Evolutionary conservation across 2,329 filamentous ascomycete genomes (phyloP).

Genomic region (Graphilbum sp.): DNA sequence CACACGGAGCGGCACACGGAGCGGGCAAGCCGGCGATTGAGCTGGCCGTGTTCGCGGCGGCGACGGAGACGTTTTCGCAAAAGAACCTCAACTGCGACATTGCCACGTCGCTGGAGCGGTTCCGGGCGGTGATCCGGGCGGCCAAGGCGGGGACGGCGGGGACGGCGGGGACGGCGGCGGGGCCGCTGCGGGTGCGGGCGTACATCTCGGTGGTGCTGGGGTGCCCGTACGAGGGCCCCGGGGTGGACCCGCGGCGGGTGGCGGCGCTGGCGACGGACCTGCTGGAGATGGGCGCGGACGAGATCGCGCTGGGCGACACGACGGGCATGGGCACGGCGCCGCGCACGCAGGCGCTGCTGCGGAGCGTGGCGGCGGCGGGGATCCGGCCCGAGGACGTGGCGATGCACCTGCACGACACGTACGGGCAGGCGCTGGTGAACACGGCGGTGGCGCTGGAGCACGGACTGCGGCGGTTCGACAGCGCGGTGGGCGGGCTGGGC

Average conservation of each 20-base stretch:
- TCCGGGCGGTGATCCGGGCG: conserved; percentile 51
- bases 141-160: conserved; percentile 44
- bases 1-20: too few relatives aligned
- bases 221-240: conserved; percentile 57
- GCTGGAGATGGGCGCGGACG: conserved; percentile 75
- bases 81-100: conserved; percentile 74
- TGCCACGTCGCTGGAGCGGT: conserved; percentile 53
- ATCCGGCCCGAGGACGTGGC: conserved; percentile 83
- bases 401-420: conserved; percentile 79
- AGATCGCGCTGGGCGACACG: conserved; percentile 81
- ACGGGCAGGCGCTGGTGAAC: conserved; percentile 86
- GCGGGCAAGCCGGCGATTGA: conserved; percentile 24
- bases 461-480: conserved; percentile 41
- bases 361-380: conserved; percentile 47
- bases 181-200: conserved; percentile 52
- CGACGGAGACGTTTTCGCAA: conserved; percentile 64
- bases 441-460: conserved; percentile 66
- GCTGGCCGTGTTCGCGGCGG: conserved; percentile 48
- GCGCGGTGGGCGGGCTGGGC: conserved; percentile 42
- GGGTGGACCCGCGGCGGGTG: conserved; percentile 46
- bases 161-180: too few relatives aligned
- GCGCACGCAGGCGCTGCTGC: conserved; percentile 46
- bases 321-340: conserved; percentile 80
- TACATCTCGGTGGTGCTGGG: conserved; percentile 70
- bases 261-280: conserved; percentile 52